A percentile compares a stretch with the other conserved stretches of the same genome.
Conservation (phyloP, 192 early-diverging fungal genomes). For the Piromyces finnis region DNA sequence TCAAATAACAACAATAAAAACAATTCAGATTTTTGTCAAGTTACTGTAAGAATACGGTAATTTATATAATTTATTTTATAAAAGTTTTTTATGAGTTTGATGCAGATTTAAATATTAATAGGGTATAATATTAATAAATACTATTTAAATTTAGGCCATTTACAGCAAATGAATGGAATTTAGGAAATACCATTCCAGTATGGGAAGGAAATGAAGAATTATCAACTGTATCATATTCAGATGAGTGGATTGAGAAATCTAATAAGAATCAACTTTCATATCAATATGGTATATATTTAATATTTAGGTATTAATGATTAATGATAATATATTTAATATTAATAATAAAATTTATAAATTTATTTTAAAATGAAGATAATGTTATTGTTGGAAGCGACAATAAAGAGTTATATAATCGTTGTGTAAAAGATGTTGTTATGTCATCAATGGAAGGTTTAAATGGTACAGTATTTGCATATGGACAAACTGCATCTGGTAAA, state of each 20-base stretch:
- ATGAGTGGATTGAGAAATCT: not conserved
- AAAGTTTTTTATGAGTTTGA: too few species aligned
- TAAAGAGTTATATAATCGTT: not conserved
- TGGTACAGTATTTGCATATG: constrained; percentile 39
- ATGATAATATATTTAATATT: not conserved
- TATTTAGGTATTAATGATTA: not conserved
- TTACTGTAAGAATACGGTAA: not conserved
- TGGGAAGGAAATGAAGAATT: not conserved
- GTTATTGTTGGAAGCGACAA: not conserved
- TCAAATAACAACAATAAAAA: too few species aligned
- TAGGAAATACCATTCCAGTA: not conserved
- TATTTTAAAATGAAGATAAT: too few species aligned
- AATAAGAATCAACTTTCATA: not conserved
- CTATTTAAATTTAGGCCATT: not conserved
- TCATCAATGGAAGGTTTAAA: constrained; percentile 12
- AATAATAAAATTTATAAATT: too few species aligned
- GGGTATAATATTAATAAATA: too few species aligned
- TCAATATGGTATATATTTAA: not conserved
- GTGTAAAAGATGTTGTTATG: not conserved
- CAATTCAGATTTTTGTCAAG: not conserved
- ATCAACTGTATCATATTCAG: not conserved
- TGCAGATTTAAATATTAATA: too few species aligned
- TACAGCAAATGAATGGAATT: not conserved
- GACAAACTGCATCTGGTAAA: constrained; percentile 27
- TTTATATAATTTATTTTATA: too few species aligned